A percentile compares a stretch with the other conserved stretches of the same genome.
Evolutionary conservation across 2,329 filamentous ascomycete genomes (phyloP).

Genomic region (Trichoderma aggressivum): DNA sequence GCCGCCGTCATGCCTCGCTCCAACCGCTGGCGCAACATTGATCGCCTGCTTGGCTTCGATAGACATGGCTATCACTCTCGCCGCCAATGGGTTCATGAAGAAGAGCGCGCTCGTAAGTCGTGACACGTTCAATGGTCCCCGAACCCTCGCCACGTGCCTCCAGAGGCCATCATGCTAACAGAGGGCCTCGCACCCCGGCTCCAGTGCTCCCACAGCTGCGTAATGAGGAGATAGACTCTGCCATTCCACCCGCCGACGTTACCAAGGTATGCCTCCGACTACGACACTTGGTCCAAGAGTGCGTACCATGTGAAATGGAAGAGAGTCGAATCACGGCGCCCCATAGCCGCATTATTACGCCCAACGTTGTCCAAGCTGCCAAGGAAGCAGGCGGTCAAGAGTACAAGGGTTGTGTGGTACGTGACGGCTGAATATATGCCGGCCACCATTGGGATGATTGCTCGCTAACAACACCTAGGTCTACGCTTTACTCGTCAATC

Average conservation of each 20-base stretch:
- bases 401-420: slow-evolving; percentile 69
- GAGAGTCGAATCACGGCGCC: slow-evolving; percentile 69
- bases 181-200: not conserved
- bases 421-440: slow-evolving; percentile 15
- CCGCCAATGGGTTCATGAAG: slow-evolving; percentile 41
- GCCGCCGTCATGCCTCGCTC: slow-evolving; percentile 16
- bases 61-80: slow-evolving; percentile 24
- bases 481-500: slow-evolving; percentile 72
- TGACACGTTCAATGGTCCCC: not conserved
- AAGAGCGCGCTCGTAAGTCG: slow-evolving; percentile 43
- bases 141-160: not conserved
- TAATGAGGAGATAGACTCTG: slow-evolving; percentile 57
- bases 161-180: not conserved
- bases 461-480: slow-evolving; percentile 39
- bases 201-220: slow-evolving; percentile 64
- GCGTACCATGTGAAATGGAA: slow-evolving; percentile 86
- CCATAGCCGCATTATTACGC: slow-evolving; percentile 82
- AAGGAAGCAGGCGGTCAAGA: slow-evolving; percentile 76
- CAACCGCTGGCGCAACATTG: slow-evolving; percentile 31
- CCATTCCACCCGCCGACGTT: slow-evolving; percentile 73
- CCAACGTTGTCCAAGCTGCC: slow-evolving; percentile 73
- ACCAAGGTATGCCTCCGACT: slow-evolving; percentile 87
- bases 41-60: slow-evolving; percentile 30
- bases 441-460: not conserved
- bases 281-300: slow-evolving; percentile 85